Base-by-base conservation (phyloP, 345 rosid genomes). In the Pistacia integerrima region DNA sequence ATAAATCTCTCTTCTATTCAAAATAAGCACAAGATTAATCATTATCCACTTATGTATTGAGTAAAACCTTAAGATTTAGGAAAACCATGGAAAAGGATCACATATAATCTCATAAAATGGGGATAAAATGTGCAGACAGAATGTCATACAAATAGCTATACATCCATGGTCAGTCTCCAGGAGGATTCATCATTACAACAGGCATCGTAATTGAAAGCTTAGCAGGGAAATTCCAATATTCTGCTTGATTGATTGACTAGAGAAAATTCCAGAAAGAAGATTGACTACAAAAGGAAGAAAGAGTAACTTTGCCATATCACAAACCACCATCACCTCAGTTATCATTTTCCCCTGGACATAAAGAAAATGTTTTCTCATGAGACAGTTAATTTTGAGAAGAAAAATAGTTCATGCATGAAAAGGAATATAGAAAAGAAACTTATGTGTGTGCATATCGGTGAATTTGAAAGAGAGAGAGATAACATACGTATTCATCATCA, bases 401-500 rank as follows among this genome's bases (percentile, higher is more conserved):
- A 65, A 65, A 41, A 38, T 65, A 10, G 52, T 65, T 65, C 11
- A 41, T 9, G 52, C 69, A 65, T 10, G 69, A 20, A 66, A 41
- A 66, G 11, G 14, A 44, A 41, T n/a, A 28, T 28, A 12, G 38
- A 30, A 16, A 14, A 54, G 17, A 54, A 54, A 54, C 18, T 13
- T 62, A 28, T 35, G 33, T 12, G 14, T 5, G 4, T 60, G 17
- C 12, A 7, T 2, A 11, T 25, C 13, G 1, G 17, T 33, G 38
- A 12, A 17, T 13, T 7, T 12, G 12, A 46, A 11, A 46, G 70
- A 44, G 55, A 46, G 33, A 46, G 35, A 46, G 9, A 20, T 18
- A 12, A 76, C 87, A 85, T 86, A 92, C 91, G 94, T 78, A 85
- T 87, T 94, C 98, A 92, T 92, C 94, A 94, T 94, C 73, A 91